Conservation (phyloP, 169 alveolate species). For the Plasmodium cynomolgi region DNA sequence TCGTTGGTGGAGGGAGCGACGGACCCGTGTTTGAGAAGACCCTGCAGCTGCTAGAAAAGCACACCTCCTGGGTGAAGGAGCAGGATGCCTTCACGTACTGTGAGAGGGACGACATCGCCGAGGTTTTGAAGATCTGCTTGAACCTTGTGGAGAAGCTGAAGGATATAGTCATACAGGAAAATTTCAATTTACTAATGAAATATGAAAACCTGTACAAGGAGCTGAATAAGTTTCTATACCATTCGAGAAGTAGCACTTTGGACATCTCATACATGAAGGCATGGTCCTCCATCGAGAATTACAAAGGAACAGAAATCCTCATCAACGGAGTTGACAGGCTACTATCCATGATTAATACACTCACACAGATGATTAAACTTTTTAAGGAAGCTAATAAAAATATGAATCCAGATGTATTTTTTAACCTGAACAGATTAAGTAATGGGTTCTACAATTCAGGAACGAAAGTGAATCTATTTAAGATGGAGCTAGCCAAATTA, state of each 20-base stretch:
- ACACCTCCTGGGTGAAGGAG: constrained; percentile 3
- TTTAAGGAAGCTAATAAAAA: constrained; percentile 1
- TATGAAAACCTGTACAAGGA: constrained; percentile 27
- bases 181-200: constrained; percentile 2
- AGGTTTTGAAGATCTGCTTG: background rate
- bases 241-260: background rate
- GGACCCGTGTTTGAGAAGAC: constrained; percentile 1
- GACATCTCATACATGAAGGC: background rate
- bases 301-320: background rate
- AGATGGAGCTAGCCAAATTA: constrained; percentile 8
- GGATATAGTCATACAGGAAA: background rate
- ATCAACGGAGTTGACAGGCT: background rate
- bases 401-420: background rate
- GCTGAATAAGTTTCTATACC: constrained; percentile 14
- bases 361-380: background rate
- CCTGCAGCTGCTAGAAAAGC: background rate
- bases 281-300: constrained; percentile 24
- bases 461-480: background rate
- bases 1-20: background rate
- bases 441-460: background rate
- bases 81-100: constrained; percentile 1
- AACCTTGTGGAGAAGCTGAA: background rate
- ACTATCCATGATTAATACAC: background rate
- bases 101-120: constrained; percentile 9
- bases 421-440: background rate